Conservation (phyloP, 2,329 filamentous ascomycete genomes). For the Exserohilum turcica region DNA sequence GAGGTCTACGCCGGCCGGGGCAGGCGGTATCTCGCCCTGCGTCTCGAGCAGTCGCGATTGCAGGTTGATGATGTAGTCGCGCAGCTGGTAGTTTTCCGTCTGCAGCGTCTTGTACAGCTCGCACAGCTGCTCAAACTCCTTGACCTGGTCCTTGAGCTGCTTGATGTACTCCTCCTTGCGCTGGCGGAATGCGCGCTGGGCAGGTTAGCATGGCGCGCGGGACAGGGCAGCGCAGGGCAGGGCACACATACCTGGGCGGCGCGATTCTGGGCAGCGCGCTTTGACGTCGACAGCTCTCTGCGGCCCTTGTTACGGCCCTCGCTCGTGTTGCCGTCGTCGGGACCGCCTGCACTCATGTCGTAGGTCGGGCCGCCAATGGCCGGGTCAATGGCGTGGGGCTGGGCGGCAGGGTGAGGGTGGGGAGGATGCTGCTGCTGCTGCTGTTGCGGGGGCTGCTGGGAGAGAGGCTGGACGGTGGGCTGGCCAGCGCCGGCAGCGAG, state of each 20-base stretch:
- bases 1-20: slow-evolving; percentile 79
- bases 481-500: slow-evolving; percentile 59
- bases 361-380: slow-evolving; percentile 60
- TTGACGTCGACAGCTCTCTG: slow-evolving; percentile 90
- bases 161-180: slow-evolving; percentile 98
- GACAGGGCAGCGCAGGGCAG: background rate
- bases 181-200: slow-evolving; percentile 90
- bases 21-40: slow-evolving; percentile 81
- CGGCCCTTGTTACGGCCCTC: slow-evolving; percentile 67
- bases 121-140: slow-evolving; percentile 76
- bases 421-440: slow-evolving; percentile 16
- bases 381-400: slow-evolving; percentile 62
- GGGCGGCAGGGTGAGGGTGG: slow-evolving; percentile 48
- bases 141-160: slow-evolving; percentile 92
- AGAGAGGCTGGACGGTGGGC: slow-evolving; percentile 42
- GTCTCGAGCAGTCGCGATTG: slow-evolving; percentile 85
- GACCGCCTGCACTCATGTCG: slow-evolving; percentile 55
- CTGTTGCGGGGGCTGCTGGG: slow-evolving; percentile 31
- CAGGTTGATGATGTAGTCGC: slow-evolving; percentile 90
- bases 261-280: slow-evolving; percentile 93
- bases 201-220: slow-evolving; percentile 27
- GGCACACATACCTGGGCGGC: slow-evolving; percentile 78
- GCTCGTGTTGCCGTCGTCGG: slow-evolving; percentile 52
- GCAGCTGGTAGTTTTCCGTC: slow-evolving; percentile 84
- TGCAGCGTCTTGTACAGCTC: slow-evolving; percentile 80